Evolutionary conservation across 768 basidiomycete genomes (phyloP), one percentile per base, ranked within the genome.

Genomic region (Russula olivacea): DNA sequence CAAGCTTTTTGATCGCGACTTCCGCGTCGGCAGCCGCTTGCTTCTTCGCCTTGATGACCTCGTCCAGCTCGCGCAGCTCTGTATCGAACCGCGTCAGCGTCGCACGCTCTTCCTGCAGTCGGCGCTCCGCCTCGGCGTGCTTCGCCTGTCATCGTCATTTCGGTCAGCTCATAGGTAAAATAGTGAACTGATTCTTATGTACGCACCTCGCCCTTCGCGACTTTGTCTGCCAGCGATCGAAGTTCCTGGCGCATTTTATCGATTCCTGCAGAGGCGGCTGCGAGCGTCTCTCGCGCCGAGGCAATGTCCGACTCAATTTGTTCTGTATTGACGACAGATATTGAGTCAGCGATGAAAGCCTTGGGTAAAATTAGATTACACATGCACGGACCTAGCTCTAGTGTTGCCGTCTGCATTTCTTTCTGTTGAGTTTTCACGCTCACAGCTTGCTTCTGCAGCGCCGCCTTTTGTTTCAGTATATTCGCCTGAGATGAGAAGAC

Each of bases 61-160:
- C 79, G 34, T 95, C 92, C 0, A 98, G 85, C 36, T 85, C 86
- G 61, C 87, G 86, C 64, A 99, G 76, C 73, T 98, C 95, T 45
- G 84, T 82, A 70, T 96, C 93, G 73, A 95, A 98, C 2, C 90
- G 85, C 21, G 84, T 86, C 12, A 98, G 80, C 8, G 91, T 88
- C 6, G 92, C 93, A 23, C 88, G 86, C 73, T 98, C 97, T 66
- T 92, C 88, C 63, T 85, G 80, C 14, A 98, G 81, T 66, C 83
- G 86, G 3, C 76, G 76, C 64, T 92, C 87, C 1, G 89, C 89
- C 64, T 82, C 79, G 34, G 82, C 77, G 67, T 88, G 82, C 15
- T 79, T 74, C 50, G 76, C 77, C 85, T 91, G 30, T 17, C 38
- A 28, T 36, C 4, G 19, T 10, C 4, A 47, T 57, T 57, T 12